These are phyloP conservation scores for Elaphomyces granulatus DNA, from an alignment of 495 filamentous ascomycete species.

Conservation along the genomic window DNA sequence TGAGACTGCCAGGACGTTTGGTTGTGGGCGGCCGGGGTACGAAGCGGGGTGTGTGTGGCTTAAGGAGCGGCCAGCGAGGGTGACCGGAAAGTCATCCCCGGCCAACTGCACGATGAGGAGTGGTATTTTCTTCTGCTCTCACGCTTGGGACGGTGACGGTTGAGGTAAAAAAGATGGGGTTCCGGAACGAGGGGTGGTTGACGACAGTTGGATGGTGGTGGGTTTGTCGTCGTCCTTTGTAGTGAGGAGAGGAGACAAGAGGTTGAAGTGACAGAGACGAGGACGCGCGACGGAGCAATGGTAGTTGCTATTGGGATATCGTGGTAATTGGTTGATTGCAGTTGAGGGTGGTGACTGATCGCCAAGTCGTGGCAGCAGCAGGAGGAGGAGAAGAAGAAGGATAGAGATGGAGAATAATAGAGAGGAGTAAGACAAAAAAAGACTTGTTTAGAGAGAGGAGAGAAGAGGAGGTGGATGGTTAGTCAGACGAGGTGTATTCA, in stretches of 20 bases:
- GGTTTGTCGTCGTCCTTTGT: no score
- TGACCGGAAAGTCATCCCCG: constrained; percentile 33
- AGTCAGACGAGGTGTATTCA: no score
- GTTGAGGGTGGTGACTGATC: constrained; percentile 23
- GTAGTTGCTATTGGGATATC: no score
- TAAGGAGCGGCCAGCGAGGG: constrained; percentile 33
- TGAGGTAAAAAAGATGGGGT: no score
- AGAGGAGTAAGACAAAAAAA: background rate
- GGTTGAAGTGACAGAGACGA: constrained; percentile 17
- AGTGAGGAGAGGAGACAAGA: no score
- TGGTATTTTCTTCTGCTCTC: no score
- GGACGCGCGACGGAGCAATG: constrained; percentile 24
- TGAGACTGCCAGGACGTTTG: no score
- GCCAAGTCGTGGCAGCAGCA: constrained; percentile 11
- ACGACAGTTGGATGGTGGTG: no score
- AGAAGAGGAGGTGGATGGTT: constrained; percentile 5
- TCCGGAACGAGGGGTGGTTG: no score
- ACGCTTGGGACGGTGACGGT: no score
- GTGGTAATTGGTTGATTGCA: no score
- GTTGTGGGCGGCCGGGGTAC: constrained; percentile 31
- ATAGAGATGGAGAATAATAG: constrained; percentile 6
- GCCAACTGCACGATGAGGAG: constrained; percentile 10
- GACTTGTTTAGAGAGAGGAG: constrained; percentile 1
- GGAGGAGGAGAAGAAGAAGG: constrained; percentile 1
- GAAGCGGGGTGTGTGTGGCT: constrained; percentile 37